These are phyloP conservation scores for Rutstroemia sp. DNA, from an alignment of 2,329 filamentous ascomycete genomes.

Conservation along the genomic window DNA sequence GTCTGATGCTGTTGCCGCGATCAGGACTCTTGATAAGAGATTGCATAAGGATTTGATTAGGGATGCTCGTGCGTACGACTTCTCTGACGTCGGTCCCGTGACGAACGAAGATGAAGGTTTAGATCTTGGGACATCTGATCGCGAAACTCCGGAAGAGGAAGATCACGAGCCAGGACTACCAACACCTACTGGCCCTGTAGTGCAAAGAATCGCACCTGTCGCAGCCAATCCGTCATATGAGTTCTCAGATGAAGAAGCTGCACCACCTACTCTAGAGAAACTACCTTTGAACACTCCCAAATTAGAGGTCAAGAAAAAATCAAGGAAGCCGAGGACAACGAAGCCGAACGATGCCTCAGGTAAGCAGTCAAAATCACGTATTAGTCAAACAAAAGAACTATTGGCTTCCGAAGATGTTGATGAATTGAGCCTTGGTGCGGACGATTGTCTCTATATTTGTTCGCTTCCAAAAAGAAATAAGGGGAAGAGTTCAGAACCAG, in stretches of 20 bases:
- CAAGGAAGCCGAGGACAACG: not conserved
- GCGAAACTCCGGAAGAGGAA: not conserved
- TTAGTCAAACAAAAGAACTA: not conserved
- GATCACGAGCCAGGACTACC: conserved; percentile 1
- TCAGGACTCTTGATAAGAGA: conserved; percentile 23
- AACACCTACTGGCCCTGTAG: not conserved
- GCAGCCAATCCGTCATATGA: not conserved
- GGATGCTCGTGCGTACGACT: conserved; percentile 16
- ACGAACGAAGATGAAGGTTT: not conserved
- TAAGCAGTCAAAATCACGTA: not conserved
- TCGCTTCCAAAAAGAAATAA: conserved; percentile 10
- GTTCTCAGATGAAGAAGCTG: conserved; percentile 9
- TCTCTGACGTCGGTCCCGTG: conserved; percentile 2
- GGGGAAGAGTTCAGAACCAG: not conserved
- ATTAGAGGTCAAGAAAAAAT: not conserved
- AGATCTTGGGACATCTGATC: not conserved
- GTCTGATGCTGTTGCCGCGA: conserved; percentile 24
- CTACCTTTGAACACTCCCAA: not conserved
- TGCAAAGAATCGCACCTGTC: not conserved
- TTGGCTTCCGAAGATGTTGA: conserved; percentile 20
- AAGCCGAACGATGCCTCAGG: not conserved
- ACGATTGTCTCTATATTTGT: conserved; percentile 20
- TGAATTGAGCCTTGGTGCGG: conserved; percentile 21
- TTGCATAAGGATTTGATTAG: conserved; percentile 23
- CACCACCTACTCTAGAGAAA: not conserved